phyloP scores from a whole-genome alignment of 2,329 filamentous ascomycete species.

The Xylaria sp. region DNA sequence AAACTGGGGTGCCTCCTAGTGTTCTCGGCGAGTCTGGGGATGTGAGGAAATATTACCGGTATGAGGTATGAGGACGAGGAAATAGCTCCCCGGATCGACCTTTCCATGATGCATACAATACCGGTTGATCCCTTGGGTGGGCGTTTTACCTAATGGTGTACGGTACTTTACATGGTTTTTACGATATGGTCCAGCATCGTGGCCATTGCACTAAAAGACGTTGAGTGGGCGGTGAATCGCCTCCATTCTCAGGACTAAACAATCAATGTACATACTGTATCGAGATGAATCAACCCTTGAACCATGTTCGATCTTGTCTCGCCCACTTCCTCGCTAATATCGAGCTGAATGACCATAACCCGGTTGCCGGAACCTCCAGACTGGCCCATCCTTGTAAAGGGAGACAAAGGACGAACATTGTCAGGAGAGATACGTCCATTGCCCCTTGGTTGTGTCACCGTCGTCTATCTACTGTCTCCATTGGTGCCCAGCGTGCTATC shows the following conservation, averaged over 20 bases:
- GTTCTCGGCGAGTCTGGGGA: background rate
- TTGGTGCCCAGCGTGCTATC: background rate
- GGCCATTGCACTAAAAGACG: background rate
- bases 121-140: background rate
- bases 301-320: constrained; percentile 4
- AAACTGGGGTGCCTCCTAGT: background rate
- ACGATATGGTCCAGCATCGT: background rate
- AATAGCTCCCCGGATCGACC: constrained; percentile 9
- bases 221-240: constrained; percentile 10
- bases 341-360: constrained; percentile 25
- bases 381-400: constrained; percentile 15
- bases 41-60: background rate
- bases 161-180: background rate
- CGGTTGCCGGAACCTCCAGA: constrained; percentile 29
- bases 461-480: background rate
- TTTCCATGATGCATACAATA: background rate
- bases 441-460: background rate
- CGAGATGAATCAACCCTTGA: background rate
- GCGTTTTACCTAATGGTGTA: background rate
- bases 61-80: constrained; percentile 1
- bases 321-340: constrained; percentile 1
- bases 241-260: background rate
- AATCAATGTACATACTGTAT: constrained; percentile 21
- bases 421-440: background rate
- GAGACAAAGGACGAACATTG: constrained; percentile 2